Conservation (phyloP, 2,329 filamentous ascomycete genomes). For the Penicillium brasilianum region DNA sequence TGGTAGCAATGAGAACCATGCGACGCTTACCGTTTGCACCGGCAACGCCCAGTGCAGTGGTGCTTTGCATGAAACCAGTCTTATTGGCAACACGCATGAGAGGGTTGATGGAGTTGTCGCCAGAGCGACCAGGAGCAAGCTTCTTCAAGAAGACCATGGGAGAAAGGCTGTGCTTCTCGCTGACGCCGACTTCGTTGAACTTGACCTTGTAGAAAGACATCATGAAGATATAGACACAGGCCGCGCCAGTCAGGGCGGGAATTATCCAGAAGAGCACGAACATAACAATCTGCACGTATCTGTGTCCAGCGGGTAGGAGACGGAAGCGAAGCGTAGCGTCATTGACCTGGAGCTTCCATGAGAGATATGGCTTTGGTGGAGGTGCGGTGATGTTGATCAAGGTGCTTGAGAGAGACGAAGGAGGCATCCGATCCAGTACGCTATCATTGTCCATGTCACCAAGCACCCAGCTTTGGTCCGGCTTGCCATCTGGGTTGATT, state of each 20-base stretch:
- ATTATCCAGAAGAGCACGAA: conserved; percentile 61
- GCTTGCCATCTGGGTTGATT: conserved; percentile 65
- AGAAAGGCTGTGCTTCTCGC: conserved; percentile 52
- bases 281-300: conserved; percentile 58
- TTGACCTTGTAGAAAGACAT: conserved; percentile 68
- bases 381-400: conserved; percentile 64
- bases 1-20: conserved; percentile 69
- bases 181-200: conserved; percentile 63
- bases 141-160: conserved; percentile 45
- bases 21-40: conserved; percentile 42
- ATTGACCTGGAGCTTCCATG: conserved; percentile 61
- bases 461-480: conserved; percentile 63
- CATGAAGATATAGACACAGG: conserved; percentile 63
- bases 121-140: conserved; percentile 37
- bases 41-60: conserved; percentile 37
- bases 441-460: conserved; percentile 66
- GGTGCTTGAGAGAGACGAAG: conserved; percentile 60
- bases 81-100: conserved; percentile 44
- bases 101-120: conserved; percentile 36
- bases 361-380: conserved; percentile 60
- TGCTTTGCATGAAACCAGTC: conserved; percentile 45
- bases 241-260: conserved; percentile 56
- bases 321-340: conserved; percentile 59
- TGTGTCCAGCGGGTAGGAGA: conserved; percentile 58
- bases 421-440: conserved; percentile 66